phyloP scores from a whole-genome alignment of 2,329 filamentous ascomycete species.

The Clonostachys chloroleuca region DNA sequence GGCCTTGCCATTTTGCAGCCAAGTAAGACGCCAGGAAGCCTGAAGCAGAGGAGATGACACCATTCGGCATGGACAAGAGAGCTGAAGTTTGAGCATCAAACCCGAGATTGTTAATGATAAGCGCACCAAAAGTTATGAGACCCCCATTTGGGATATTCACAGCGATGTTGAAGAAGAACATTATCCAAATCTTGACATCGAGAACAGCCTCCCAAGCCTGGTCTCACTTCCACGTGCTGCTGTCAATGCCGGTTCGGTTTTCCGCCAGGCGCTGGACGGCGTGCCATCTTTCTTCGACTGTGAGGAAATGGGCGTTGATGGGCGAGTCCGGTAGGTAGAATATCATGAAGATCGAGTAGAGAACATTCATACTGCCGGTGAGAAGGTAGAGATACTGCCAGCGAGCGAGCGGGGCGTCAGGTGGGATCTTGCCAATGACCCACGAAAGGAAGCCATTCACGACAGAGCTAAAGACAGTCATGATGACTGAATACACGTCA shows the following conservation, averaged over 20 bases:
- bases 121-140: conserved; percentile 15
- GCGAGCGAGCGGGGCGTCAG: conserved; percentile 9
- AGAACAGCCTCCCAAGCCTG: conserved; percentile 42
- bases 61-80: conserved; percentile 68
- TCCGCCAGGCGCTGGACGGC: conserved; percentile 63
- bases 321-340: background rate
- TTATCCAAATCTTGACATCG: conserved; percentile 50
- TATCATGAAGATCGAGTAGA: background rate
- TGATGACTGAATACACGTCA: background rate
- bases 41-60: conserved; percentile 50
- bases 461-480: background rate
- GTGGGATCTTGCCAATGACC: conserved; percentile 11
- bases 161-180: conserved; percentile 42
- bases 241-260: conserved; percentile 36
- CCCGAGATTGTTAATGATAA: conserved; percentile 25
- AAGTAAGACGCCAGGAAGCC: background rate
- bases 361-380: background rate
- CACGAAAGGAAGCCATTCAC: conserved; percentile 2
- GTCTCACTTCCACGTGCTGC: conserved; percentile 31
- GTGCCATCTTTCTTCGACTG: conserved; percentile 55
- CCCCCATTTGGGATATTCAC: conserved; percentile 53
- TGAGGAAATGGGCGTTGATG: conserved; percentile 27
- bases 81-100: conserved; percentile 34
- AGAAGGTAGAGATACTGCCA: conserved; percentile 3
- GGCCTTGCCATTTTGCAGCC: background rate